Evolutionary conservation across 371 early-diverging fungal genomes (phyloP), one percentile per base, ranked within the genome.

Genomic region (Haplosporangium sp.): DNA sequence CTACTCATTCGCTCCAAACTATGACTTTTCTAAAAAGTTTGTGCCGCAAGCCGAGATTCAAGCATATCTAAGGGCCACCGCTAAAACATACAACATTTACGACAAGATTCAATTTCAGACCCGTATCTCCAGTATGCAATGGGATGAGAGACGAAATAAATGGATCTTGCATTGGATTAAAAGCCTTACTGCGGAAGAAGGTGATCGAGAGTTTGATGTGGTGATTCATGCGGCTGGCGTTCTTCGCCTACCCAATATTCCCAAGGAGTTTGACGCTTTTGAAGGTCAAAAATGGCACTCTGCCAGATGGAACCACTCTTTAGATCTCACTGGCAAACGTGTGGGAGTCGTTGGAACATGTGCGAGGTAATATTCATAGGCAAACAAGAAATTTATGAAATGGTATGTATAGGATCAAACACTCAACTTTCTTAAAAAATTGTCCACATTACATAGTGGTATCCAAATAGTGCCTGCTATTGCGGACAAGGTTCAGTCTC

Each of bases 1-100:
- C 63, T 81, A 69, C 66, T 71, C 81, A 7, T 81, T 81, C 34
- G 81, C 74, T 1, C 81, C 81, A n/a, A 81, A 81, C 69, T 71
- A 65, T 53, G 69, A 81, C 6, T 81, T 71, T 61, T 61, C 71
- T 10, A 50, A 58, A 34, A 71, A 56, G 72, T 74, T 67, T 71
- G 67, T 68, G 27, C 69, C 61, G 0, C 81, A 74, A 37, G 8
- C 37, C 7, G 81, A 81, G 65, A 19, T 81, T 9, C 48, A 66
- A 2, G 72, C 45, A 1, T 81, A 81, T 37, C 50, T 81, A 4
- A 60, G 57, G 3, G 59, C 67, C 20, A 81, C 75, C 0, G 81
- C 81, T 20, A 81, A 68, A 52, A 71, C 66, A 0, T 81, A 68
- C 62, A 74, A 81, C 38, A 58, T 81, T 48, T 81, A 81, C 5